phyloP scores from a whole-genome alignment of 495 filamentous ascomycete genomes.

The Wilcoxina mikolae region DNA sequence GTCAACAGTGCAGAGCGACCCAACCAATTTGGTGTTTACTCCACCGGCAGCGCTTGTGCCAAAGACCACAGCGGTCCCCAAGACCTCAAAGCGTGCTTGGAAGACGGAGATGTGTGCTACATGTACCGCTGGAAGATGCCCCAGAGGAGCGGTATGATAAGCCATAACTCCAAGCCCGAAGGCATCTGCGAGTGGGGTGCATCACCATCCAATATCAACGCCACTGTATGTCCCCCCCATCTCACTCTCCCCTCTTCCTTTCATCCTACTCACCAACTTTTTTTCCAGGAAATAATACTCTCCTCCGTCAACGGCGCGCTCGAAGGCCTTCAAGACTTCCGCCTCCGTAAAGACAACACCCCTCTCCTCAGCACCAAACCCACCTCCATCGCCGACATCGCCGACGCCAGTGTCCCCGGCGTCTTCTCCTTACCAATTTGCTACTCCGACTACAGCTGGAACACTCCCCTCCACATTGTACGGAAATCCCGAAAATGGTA shows the following conservation, averaged over 20 bases:
- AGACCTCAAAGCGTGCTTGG: background rate
- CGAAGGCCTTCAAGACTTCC: background rate
- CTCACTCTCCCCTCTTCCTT: too few relatives aligned
- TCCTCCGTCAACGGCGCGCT: constrained; percentile 9
- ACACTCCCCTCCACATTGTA: constrained; percentile 10
- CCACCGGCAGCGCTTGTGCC: background rate
- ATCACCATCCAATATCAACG: constrained; percentile 13
- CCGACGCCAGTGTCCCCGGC: constrained; percentile 12
- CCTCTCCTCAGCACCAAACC: constrained; percentile 9
- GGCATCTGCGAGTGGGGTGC: constrained; percentile 11
- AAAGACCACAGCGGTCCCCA: background rate
- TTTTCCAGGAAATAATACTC: constrained; percentile 19
- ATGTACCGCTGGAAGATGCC: constrained; percentile 19
- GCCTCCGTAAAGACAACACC: background rate
- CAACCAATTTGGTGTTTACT: background rate
- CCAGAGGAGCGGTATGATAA: constrained; percentile 16
- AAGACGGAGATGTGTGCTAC: constrained; percentile 16
- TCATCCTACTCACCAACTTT: too few relatives aligned
- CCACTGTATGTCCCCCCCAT: too few relatives aligned
- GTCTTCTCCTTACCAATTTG: constrained; percentile 21
- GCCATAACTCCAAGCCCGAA: constrained; percentile 17
- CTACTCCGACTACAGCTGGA: constrained; percentile 23
- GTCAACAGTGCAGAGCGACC: background rate
- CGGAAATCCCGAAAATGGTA: background rate
- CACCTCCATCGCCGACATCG: constrained; percentile 9